Conservation (phyloP, 805 yeast genomes). For the Candida anglica region DNA sequence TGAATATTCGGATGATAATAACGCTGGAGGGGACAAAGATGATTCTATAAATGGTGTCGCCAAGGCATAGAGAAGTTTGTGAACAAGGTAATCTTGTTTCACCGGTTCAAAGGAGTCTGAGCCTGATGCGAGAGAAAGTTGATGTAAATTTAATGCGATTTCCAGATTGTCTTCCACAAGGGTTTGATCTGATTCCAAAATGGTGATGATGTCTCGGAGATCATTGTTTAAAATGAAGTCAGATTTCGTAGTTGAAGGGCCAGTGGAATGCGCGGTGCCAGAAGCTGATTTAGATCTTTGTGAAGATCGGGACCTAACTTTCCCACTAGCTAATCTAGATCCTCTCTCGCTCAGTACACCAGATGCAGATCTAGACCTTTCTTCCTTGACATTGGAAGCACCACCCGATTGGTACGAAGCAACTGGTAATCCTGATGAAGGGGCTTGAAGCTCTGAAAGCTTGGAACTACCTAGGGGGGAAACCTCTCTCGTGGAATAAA, state of each 20-base stretch:
- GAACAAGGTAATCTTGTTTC: slow-evolving; percentile 40
- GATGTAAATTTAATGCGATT: slow-evolving; percentile 53
- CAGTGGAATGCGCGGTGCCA: background rate
- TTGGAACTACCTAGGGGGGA: too few species aligned
- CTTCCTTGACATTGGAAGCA: too few species aligned
- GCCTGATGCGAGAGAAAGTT: slow-evolving; percentile 47
- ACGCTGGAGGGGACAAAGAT: slow-evolving; percentile 22
- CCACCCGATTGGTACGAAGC: too few species aligned
- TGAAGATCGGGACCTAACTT: too few species aligned
- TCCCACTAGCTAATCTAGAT: too few species aligned
- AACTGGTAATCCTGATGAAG: too few species aligned
- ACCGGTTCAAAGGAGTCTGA: slow-evolving; percentile 17
- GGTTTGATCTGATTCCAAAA: slow-evolving; percentile 39
- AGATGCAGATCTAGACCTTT: background rate
- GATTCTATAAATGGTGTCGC: slow-evolving; percentile 63
- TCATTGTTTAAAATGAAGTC: slow-evolving; percentile 32
- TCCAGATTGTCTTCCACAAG: slow-evolving; percentile 27
- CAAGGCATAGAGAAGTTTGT: slow-evolving; percentile 54
- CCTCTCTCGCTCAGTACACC: too few species aligned
- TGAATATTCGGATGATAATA: slow-evolving; percentile 7
- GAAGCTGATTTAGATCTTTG: background rate
- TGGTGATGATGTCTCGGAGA: slow-evolving; percentile 44
- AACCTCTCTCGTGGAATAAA: too few species aligned
- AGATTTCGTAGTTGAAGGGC: slow-evolving; percentile 1
- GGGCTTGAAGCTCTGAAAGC: background rate